Evolutionary conservation across 768 basidiomycete genomes (phyloP).

Genomic region (Lactarius deliciosus): DNA sequence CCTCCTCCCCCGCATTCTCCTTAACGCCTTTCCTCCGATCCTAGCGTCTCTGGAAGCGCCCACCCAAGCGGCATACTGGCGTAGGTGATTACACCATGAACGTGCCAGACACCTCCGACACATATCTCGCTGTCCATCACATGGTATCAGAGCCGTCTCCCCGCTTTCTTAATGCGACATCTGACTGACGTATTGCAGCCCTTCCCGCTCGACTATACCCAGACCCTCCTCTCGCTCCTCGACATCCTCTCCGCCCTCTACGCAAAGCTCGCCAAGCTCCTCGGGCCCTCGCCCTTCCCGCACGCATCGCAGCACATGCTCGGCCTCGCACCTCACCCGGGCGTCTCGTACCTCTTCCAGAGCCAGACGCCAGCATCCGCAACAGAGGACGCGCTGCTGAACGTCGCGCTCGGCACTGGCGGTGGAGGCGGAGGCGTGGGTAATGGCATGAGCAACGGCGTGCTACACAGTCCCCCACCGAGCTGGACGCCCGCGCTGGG

Average conservation of each 20-base stretch:
- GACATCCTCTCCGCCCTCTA: constrained; percentile 90
- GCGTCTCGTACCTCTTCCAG: constrained; percentile 76
- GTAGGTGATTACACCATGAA: constrained; percentile 60
- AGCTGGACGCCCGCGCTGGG: constrained; percentile 62
- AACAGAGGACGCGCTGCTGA: constrained; percentile 61
- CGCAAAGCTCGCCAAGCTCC: constrained; percentile 78
- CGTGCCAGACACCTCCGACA: constrained; percentile 63
- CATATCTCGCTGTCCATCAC: constrained; percentile 71
- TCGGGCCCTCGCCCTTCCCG: constrained; percentile 79
- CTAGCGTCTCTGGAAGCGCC: constrained; percentile 57
- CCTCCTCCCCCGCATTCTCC: not conserved
- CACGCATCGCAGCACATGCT: constrained; percentile 73
- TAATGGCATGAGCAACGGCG: constrained; percentile 27
- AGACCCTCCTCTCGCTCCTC: constrained; percentile 82
- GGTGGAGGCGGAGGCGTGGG: constrained; percentile 31
- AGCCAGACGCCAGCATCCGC: constrained; percentile 42
- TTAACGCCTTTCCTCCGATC: constrained; percentile 20
- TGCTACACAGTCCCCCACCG: constrained; percentile 51
- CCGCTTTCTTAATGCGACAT: not conserved
- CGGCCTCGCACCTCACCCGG: constrained; percentile 73
- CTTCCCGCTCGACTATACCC: constrained; percentile 87
- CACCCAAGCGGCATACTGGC: constrained; percentile 52
- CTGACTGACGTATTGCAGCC: constrained; percentile 48
- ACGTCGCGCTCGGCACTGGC: constrained; percentile 48
- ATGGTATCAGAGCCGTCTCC: constrained; percentile 50